Evolutionary conservation across 495 filamentous ascomycete species (phyloP).

Genomic region (Aspergillus bridgeri): DNA sequence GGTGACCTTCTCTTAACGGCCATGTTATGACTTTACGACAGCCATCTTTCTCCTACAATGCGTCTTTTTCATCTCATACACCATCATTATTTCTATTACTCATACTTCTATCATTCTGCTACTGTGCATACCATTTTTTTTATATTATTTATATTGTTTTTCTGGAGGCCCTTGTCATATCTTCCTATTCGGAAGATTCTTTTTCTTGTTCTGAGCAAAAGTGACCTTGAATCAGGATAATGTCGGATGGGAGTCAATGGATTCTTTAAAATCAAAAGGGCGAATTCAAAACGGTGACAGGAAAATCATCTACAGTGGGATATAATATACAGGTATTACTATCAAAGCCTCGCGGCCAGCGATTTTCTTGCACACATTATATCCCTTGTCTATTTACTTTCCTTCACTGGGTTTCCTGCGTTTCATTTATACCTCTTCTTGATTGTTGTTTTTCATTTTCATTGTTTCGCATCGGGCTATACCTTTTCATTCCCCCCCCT

Average conservation of each 20-base stretch:
- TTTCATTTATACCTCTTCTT: background rate
- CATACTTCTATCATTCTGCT: background rate
- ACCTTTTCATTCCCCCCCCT: constrained; percentile 1
- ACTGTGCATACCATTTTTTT: background rate
- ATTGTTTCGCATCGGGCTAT: background rate
- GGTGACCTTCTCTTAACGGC: constrained; percentile 6
- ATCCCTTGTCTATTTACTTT: background rate
- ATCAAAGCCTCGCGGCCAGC: constrained; percentile 4
- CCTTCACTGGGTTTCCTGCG: background rate
- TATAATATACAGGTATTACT: constrained; percentile 4
- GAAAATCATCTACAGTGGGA: background rate
- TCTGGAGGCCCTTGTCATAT: background rate
- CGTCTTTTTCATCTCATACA: background rate
- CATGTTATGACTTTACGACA: constrained; percentile 12
- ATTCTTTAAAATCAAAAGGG: background rate
- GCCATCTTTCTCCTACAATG: background rate
- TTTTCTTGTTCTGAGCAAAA: background rate
- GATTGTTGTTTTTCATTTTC: no score
- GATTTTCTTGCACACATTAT: background rate
- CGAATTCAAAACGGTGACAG: background rate
- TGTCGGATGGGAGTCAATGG: constrained; percentile 5
- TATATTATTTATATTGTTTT: background rate
- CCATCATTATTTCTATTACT: background rate
- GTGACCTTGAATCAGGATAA: background rate
- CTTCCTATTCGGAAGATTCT: background rate